Evolutionary conservation across 1,284 basidiomycete genomes (phyloP), one percentile per base, ranked within the genome.

Genomic region (Sporisorium scitamineum): DNA sequence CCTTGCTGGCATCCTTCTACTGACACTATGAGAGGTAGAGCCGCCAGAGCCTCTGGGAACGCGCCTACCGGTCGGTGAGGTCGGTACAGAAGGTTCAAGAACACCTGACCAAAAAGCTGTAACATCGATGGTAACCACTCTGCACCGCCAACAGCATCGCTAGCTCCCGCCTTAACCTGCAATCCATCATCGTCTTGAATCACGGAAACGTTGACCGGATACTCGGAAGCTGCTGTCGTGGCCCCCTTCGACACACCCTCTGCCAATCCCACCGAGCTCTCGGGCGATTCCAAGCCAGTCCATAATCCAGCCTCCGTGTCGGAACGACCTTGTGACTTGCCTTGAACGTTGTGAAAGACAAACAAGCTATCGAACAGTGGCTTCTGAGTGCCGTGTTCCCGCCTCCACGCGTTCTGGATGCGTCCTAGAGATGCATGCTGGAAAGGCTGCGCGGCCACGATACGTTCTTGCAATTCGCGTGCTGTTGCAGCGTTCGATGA

Each of bases 141-240:
- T 2, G n/a, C 24, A 20, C 61, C 61, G 26, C 61, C 54, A 18
- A 63, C 61, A 22, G 41, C 41, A 37, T 63, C 61, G 50, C 54
- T 63, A 3, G 61, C 61, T 29, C 61, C 61, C 3, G 56, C 63
- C 26, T 59, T 59, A 45, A 59, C 51, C 34, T 22, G 26, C n/a
- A 65, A 27, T 9, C 50, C 55, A 10, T 45, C 18, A 16, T 59
- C 51, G 41, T 59, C 52, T 22, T 59, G 63, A 22, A 59, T 51
- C 11, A 59, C 55, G 11, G 63, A 58, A 27, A 65, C 59, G 44
- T 59, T 65, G 32, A 59, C 55, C 6, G 63, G 63, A 45, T 65
- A 65, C 47, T 65, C 63, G 32, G 63, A 65, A n/a, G 63, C 51
- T 16, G 52, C 51, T 20, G 50, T 44, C 20, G 18, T n/a, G 26